phyloP scores from a whole-genome alignment of 768 basidiomycete genomes.

The Dentipellis sp. region DNA sequence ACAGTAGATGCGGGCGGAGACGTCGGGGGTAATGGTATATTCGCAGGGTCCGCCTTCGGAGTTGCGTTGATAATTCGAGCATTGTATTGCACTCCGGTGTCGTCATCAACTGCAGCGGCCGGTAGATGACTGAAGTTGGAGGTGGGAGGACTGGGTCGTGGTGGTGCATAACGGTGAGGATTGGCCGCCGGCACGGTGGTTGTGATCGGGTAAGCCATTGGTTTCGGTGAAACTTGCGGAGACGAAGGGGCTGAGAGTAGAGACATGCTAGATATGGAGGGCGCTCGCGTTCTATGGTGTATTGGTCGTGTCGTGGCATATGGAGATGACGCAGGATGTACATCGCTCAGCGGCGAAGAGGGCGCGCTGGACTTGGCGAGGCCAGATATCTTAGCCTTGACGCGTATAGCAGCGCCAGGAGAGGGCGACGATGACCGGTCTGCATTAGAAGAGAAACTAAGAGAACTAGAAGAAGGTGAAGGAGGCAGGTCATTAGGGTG shows the following conservation, averaged over 20 bases:
- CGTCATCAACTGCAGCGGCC: conserved; percentile 14
- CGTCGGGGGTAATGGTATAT: conserved; percentile 53
- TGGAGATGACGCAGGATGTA: conserved; percentile 6
- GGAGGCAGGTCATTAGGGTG: conserved; percentile 13
- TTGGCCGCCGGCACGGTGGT: conserved; percentile 46
- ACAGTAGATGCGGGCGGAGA: conserved; percentile 66
- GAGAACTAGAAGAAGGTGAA: conserved; percentile 10
- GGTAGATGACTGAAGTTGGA: conserved; percentile 9
- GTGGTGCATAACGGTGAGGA: conserved; percentile 34
- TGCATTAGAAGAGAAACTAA: conserved; percentile 11
- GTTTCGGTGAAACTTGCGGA: conserved; percentile 5
- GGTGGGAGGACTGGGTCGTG: conserved; percentile 5
- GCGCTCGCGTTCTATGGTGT: conserved; percentile 17
- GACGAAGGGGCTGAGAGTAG: conserved; percentile 14
- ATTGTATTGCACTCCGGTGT: conserved; percentile 25
- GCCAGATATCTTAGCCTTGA: conserved; percentile 56
- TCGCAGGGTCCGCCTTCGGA: conserved; percentile 43
- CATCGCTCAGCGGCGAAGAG: conserved; percentile 1
- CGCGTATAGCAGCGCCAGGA: conserved; percentile 19
- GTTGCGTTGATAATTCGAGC: conserved; percentile 20
- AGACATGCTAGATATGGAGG: conserved; percentile 24
- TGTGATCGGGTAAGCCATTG: conserved; percentile 41
- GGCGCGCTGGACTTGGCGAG: conserved; percentile 27
- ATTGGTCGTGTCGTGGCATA: conserved; percentile 11
- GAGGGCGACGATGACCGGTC: conserved; percentile 10